Percentiles rank a stretch among this genome's conserved stretches.
These are phyloP conservation scores for Xylaria sp. DNA, from an alignment of 2,329 filamentous ascomycete genomes.

Conservation along the genomic window DNA sequence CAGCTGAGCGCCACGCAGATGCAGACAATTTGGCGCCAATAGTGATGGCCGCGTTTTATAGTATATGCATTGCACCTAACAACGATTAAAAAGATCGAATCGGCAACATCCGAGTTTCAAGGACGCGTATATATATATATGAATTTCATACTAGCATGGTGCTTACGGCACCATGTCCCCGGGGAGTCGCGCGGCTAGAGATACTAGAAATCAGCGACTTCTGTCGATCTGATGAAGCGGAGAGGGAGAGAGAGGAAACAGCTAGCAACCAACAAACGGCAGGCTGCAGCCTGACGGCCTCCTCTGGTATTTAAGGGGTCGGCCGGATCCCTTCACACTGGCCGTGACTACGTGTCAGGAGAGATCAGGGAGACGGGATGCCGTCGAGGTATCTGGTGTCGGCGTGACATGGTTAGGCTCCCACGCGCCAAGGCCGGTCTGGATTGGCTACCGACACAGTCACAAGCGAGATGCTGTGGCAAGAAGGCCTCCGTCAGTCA, in stretches of 20 bases:
- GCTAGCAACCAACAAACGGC: neutral
- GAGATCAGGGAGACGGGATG: neutral
- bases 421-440: slow-evolving; percentile 3
- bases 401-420: slow-evolving; percentile 10
- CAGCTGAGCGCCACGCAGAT: neutral
- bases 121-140: no score
- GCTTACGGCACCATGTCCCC: neutral
- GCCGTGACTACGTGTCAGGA: slow-evolving; percentile 13
- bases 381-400: neutral
- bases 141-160: neutral
- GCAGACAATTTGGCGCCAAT: neutral
- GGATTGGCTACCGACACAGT: slow-evolving; percentile 17
- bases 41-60: neutral
- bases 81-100: neutral
- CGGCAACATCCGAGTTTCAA: neutral
- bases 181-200: neutral
- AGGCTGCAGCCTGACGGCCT: slow-evolving; percentile 19
- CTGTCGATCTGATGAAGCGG: neutral
- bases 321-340: neutral
- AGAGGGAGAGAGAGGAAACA: neutral
- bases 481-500: neutral
- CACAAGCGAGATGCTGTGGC: slow-evolving; percentile 8
- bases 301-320: neutral
- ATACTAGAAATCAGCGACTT: neutral
- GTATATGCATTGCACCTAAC: neutral